phyloP scores from a whole-genome alignment of 2,329 filamentous ascomycete genomes.

The Ascochyta fabae region DNA sequence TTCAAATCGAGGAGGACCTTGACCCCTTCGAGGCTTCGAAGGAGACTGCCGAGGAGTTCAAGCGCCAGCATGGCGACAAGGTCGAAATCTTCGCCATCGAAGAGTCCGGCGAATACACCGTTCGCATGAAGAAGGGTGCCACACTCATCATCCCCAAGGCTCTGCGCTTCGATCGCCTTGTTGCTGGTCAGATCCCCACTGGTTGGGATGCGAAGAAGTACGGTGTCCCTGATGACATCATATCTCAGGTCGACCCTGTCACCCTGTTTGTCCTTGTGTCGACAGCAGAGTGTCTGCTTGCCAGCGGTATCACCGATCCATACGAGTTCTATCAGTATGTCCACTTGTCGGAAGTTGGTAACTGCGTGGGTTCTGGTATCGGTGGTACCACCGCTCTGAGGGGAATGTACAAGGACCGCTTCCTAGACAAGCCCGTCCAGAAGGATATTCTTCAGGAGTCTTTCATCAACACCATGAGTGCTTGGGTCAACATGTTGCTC shows the following conservation, averaged over 20 bases:
- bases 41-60: conserved; percentile 97
- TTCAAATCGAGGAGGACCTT: conserved; percentile 95
- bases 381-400: conserved; percentile 90
- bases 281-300: conserved; percentile 87
- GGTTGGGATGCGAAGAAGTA: conserved; percentile 98
- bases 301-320: conserved; percentile 94
- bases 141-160: conserved; percentile 96
- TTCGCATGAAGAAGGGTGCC: conserved; percentile 94
- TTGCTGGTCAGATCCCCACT: conserved; percentile 94
- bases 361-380: conserved; percentile 98
- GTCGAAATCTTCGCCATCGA: conserved; percentile 96
- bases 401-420: conserved; percentile 98
- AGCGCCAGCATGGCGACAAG: conserved; percentile 95
- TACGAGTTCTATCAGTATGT: conserved; percentile 99
- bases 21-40: conserved; percentile 97
- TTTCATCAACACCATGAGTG: conserved; percentile 99
- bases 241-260: conserved; percentile 95
- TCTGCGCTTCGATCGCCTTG: conserved; percentile 93
- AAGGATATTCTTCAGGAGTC: conserved; percentile 99
- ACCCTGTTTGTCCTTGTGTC: conserved; percentile 94
- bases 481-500: conserved; percentile 99
- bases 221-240: conserved; percentile 96
- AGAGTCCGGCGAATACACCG: conserved; percentile 91
- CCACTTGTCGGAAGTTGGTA: conserved; percentile 95
- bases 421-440: conserved; percentile 94